Conservation (phyloP, 305 asterid genomes). For the Solanum hybrid region DNA sequence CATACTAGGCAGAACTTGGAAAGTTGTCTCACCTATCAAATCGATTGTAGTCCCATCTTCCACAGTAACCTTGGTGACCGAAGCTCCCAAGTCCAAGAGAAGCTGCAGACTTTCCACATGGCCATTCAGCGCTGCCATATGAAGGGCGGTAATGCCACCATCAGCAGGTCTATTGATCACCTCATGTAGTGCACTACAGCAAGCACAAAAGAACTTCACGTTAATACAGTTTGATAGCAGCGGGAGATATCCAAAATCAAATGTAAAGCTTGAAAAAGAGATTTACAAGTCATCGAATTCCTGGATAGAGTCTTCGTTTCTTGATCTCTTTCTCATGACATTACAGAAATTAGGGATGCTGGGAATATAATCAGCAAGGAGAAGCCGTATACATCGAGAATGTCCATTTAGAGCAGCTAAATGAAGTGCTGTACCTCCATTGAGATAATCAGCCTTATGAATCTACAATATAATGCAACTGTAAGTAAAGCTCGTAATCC, state of each 20-base stretch:
- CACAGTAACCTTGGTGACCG: constrained; percentile 45
- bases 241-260: background rate
- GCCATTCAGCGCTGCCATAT: constrained; percentile 85
- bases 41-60: constrained; percentile 86
- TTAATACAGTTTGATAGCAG: background rate
- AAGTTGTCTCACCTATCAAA: constrained; percentile 45
- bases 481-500: constrained; percentile 3
- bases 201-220: background rate
- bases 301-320: constrained; percentile 29
- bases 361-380: constrained; percentile 74
- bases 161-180: constrained; percentile 71
- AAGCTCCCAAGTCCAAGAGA: constrained; percentile 78
- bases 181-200: constrained; percentile 48
- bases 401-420: constrained; percentile 87
- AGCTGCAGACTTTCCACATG: constrained; percentile 67
- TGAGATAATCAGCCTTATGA: constrained; percentile 78
- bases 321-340: constrained; percentile 33
- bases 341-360: constrained; percentile 57
- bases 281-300: constrained; percentile 56
- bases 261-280: background rate
- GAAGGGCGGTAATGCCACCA: constrained; percentile 85
- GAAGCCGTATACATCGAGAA: constrained; percentile 62
- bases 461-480: constrained; percentile 33
- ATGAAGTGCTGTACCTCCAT: constrained; percentile 85
- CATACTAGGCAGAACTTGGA: background rate